phyloP scores from a whole-genome alignment of 768 basidiomycete species.

The Podaxis carcinomalis region DNA sequence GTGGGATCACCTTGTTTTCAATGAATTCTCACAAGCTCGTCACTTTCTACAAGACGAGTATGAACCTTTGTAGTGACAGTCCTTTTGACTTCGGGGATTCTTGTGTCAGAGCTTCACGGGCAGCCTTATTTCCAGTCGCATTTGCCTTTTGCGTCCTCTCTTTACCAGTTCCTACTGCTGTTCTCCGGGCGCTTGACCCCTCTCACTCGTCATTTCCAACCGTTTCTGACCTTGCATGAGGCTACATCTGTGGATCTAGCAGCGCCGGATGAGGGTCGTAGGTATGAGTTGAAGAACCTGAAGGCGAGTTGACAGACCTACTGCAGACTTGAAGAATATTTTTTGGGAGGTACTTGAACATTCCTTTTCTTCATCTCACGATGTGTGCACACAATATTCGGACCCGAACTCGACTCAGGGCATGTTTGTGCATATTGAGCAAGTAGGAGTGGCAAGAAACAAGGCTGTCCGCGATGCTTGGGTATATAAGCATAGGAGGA shows the following conservation, averaged over 20 bases:
- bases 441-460: conserved; percentile 23
- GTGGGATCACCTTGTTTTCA: background rate
- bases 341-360: conserved; percentile 43
- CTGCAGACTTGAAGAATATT: no score
- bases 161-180: no score
- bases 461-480: conserved; percentile 17
- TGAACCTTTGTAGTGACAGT: conserved; percentile 29
- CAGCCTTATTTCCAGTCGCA: conserved; percentile 39
- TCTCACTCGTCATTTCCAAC: no score
- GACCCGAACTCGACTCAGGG: conserved; percentile 18
- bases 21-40: background rate
- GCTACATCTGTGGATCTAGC: no score
- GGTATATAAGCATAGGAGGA: no score
- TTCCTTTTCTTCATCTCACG: conserved; percentile 24
- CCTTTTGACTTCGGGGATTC: conserved; percentile 37
- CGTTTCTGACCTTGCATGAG: no score
- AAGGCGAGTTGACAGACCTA: no score
- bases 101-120: conserved; percentile 51
- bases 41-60: conserved; percentile 9
- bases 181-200: no score
- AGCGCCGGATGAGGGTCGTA: no score
- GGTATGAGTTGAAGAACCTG: no score
- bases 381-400: conserved; percentile 20
- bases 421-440: conserved; percentile 41
- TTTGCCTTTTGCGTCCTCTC: conserved; percentile 39